Evolutionary conservation across 768 basidiomycete genomes (phyloP), one percentile per base, ranked within the genome.

Genomic region (Tulasnella sp.): DNA sequence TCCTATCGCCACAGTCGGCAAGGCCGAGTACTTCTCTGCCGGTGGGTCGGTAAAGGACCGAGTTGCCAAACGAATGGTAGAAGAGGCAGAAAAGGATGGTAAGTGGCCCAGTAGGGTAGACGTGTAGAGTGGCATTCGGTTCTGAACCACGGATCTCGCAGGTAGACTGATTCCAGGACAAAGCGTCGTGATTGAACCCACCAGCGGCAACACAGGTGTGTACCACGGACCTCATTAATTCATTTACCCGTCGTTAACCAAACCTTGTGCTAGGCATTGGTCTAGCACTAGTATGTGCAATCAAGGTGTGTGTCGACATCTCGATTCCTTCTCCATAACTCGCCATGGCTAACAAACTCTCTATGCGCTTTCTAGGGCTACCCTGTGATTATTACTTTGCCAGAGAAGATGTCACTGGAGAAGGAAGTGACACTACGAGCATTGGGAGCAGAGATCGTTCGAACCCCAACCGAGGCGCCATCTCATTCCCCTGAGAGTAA

Each of bases 31-130:
- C 67, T 78, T 87, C 66, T 91, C 87, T 17, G 83, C 82, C 1
- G 96, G 94, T 8, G 94, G 94, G 2, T 91, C 86, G 2, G 85
- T 97, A 59, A 99, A 99, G 72, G 94, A 98, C 67, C 75, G 93
- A 58, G 94, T 98, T 52, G 93, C 92, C 25, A 93, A 90, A 68
- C 82, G 89, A 9, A 99, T 99, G 94, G 80, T 98, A 1, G 84
- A 91, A 62, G 79, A 83, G n/a, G 96, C 94, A 5, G 96, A 99
- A 74, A 74, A 75, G 53, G 83, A 89, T 32, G 93, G 92, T 32
- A 81, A 14, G 40, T 23, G 19, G 21, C 27, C 42, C 3, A 9
- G 2, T 35, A n/a, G 7, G 8, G 6, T 23, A 19, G 7, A 42
- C 39, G 4, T 34, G 1, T 9, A 15, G n/a, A 1, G 21, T 11